Evolutionary conservation across 2,329 filamentous ascomycete genomes (phyloP), one percentile per base, ranked within the genome.

Genomic region (Nigrospora osmanthi): DNA sequence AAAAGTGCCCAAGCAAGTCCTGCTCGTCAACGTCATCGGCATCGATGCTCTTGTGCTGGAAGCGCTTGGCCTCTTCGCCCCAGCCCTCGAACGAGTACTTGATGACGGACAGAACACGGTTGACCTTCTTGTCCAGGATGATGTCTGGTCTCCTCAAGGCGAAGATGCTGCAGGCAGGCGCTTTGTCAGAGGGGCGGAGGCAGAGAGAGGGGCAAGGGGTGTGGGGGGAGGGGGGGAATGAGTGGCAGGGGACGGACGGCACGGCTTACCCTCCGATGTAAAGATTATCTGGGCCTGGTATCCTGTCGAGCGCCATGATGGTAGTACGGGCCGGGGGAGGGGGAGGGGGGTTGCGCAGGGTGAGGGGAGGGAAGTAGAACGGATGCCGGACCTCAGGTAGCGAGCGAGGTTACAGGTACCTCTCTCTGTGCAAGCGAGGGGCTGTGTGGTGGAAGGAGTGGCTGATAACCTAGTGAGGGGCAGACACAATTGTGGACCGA

Each of bases 11-110:
- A 15, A 97, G 69, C 42, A 97, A 67, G 64, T 98, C 88, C 54
- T 90, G 84, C 58, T 96, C 89, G 16, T 91, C 87, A 42, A 90
- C 80, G 69, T 98, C 93, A 63, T 97, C 87, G 37, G 96, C 81
- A 52, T 94, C 85, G 52, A 97, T 85, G 49, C 81, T 75, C 54
- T 88, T 74, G 62, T 94, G 89, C 51, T 82, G 69, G 61, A 82
- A 89, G 36, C 75, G 71, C 51, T 77, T 72, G 58, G 71, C 73
- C 50, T 71, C 69, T 15, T 72, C 63, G 58, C 55, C 58, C 52
- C 56, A 60, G 42, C 56, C 44, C 57, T 74, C 69, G 34, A 75
- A 65, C 3, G 62, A 61, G 51, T 62, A 67, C 47, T 74, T 71
- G 57, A 80, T 66, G 47, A 93, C 86, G 5, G 90, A 95, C n/a